Evolutionary conservation across 2,329 filamentous ascomycete genomes (phyloP).

Genomic region (Teratosphaeria nubilosa): DNA sequence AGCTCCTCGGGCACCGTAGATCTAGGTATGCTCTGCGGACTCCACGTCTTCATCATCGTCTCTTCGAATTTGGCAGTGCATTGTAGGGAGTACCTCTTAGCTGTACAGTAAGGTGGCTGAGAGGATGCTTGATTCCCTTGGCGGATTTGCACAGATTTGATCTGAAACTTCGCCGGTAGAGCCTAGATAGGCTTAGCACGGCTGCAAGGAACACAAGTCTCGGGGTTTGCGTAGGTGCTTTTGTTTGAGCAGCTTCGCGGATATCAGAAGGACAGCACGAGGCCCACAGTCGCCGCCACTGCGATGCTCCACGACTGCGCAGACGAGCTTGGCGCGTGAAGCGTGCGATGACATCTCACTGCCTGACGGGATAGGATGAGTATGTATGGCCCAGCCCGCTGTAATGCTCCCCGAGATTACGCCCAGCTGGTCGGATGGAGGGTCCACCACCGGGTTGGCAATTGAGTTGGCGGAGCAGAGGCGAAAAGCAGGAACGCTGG

Average conservation of each 20-base stretch:
- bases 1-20: too few species aligned
- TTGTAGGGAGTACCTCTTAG: background rate
- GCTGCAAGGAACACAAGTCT: background rate
- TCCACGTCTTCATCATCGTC: too few species aligned
- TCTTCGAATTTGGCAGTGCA: background rate
- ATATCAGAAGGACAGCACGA: background rate
- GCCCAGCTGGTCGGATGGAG: slow-evolving; percentile 2
- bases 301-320: slow-evolving; percentile 2
- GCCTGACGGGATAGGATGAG: slow-evolving; percentile 4
- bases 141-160: background rate
- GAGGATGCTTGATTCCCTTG: background rate
- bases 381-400: slow-evolving; percentile 1
- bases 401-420: slow-evolving; percentile 5
- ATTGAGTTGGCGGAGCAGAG: background rate
- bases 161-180: background rate
- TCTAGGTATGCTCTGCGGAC: too few species aligned
- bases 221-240: background rate
- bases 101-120: too few species aligned
- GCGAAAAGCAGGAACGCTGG: slow-evolving; percentile 5
- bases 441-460: slow-evolving; percentile 3
- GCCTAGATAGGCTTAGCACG: background rate
- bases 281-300: background rate
- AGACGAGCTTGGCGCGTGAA: background rate
- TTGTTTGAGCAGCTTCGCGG: background rate
- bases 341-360: slow-evolving; percentile 1